Evolutionary conservation across 1,284 basidiomycete species (phyloP).

Genomic region (Pterulicium gracile): DNA sequence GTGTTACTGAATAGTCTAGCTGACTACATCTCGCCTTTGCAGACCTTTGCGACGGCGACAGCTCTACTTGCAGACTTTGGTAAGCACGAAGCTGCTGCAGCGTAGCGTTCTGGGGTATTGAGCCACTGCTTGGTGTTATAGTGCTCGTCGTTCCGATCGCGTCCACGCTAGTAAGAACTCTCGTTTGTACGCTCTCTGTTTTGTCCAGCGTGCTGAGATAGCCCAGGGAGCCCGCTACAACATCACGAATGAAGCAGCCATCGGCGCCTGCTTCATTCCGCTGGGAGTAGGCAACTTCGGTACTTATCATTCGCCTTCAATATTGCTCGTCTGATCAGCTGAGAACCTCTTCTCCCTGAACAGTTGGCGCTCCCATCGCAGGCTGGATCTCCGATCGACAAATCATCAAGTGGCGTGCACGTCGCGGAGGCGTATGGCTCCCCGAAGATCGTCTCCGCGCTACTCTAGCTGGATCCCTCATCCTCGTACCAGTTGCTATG

Average conservation of each 20-base stretch:
- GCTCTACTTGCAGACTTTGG: background rate
- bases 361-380: slow-evolving; percentile 25
- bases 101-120: no score
- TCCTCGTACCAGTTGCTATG: slow-evolving; percentile 24
- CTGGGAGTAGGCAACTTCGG: background rate
- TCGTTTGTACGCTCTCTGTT: no score
- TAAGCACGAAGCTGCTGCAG: no score
- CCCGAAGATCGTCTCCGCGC: slow-evolving; percentile 34
- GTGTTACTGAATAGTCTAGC: no score
- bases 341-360: background rate
- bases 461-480: slow-evolving; percentile 19
- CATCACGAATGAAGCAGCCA: background rate
- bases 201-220: no score
- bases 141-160: no score
- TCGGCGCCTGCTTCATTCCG: background rate
- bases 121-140: no score
- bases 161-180: no score
- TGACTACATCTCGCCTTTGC: no score
- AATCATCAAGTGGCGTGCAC: slow-evolving; percentile 22
- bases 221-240: background rate
- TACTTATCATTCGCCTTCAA: background rate
- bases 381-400: slow-evolving; percentile 29
- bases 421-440: slow-evolving; percentile 23
- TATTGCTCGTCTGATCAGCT: background rate
- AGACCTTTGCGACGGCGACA: no score